A percentile compares a stretch with the other conserved stretches of the same genome.
Conservation (phyloP, 192 early-diverging fungal genomes). For the Gorgonomyces haynaldii region DNA sequence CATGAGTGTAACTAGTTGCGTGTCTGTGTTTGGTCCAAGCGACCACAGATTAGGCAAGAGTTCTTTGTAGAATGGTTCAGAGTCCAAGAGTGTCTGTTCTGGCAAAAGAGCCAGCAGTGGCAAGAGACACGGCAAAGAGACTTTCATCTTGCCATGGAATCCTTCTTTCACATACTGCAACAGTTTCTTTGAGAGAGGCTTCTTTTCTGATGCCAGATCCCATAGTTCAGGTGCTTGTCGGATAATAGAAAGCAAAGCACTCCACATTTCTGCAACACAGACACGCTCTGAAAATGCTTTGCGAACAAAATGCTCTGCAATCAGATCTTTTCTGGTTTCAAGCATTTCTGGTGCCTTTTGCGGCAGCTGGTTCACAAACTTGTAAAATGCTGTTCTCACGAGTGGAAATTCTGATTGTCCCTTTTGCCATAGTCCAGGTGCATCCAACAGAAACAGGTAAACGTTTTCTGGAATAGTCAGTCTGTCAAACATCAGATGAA, state of each 20-base stretch:
- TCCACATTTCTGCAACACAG: conserved; percentile 75
- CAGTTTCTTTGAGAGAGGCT: conserved; percentile 48
- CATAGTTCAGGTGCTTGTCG: conserved; percentile 25
- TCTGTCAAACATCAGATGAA: conserved; percentile 36
- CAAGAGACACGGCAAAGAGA: conserved; percentile 68
- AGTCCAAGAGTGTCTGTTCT: too few species aligned
- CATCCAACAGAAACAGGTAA: too few species aligned
- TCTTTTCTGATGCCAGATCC: conserved; percentile 37
- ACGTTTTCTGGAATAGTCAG: conserved; percentile 5
- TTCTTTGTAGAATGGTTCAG: too few species aligned
- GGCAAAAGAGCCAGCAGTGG: conserved; percentile 59
- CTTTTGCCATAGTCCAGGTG: too few species aligned
- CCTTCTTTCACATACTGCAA: conserved; percentile 57
- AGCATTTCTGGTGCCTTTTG: conserved; percentile 22
- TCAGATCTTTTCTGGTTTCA: conserved; percentile 21
- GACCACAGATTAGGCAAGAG: too few species aligned
- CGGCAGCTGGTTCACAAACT: conserved; percentile 39
- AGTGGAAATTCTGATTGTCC: conserved; percentile 16
- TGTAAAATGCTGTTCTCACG: conserved; percentile 50
- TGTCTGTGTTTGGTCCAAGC: too few species aligned
- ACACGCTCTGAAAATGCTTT: conserved; percentile 54
- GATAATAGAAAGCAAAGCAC: conserved; percentile 67
- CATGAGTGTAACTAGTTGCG: too few species aligned
- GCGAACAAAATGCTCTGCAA: conserved; percentile 47
- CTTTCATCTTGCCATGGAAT: conserved; percentile 47